A percentile compares a stretch with the other conserved stretches of the same genome.
These are phyloP conservation scores for Oenanthe javanica DNA, from an alignment of 140 eudicot species.

Conservation along the genomic window DNA sequence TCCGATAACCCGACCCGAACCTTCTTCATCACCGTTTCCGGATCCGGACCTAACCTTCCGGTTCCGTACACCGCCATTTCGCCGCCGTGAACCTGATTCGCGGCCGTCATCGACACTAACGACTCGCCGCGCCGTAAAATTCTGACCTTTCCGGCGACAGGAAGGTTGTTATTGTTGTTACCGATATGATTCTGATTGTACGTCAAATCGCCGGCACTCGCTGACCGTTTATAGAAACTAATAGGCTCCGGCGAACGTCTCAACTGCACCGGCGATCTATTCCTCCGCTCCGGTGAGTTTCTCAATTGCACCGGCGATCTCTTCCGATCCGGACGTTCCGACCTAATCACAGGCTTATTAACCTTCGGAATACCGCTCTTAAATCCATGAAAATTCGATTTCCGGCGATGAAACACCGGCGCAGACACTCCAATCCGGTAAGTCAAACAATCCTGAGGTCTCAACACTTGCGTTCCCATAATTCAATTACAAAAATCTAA, in stretches of 20 bases:
- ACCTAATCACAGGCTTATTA: constrained; percentile 2
- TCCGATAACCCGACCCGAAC: constrained; percentile 20
- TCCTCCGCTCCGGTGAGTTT: constrained; percentile 10
- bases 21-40: constrained; percentile 10
- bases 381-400: constrained; percentile 2
- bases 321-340: constrained; percentile 6
- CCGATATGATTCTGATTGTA: neutral
- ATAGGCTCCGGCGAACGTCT: constrained; percentile 18
- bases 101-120: constrained; percentile 12
- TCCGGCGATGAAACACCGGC: constrained; percentile 28
- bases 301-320: constrained; percentile 18
- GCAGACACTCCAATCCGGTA: constrained; percentile 26
- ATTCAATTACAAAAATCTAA: neutral
- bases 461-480: constrained; percentile 72
- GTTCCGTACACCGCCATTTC: constrained; percentile 11
- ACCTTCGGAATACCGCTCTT: constrained; percentile 7
- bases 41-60: constrained; percentile 16
- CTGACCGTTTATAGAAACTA: constrained; percentile 23
- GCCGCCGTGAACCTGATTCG: neutral
- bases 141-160: constrained; percentile 23
- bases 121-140: constrained; percentile 36
- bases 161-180: neutral
- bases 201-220: constrained; percentile 22
- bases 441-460: constrained; percentile 45
- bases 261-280: constrained; percentile 15